Percentiles rank a stretch among this genome's conserved stretches.
These are phyloP conservation scores for Parsonsia alboflavescens DNA, from an alignment of 257 asterid genomes.

Conservation along the genomic window DNA sequence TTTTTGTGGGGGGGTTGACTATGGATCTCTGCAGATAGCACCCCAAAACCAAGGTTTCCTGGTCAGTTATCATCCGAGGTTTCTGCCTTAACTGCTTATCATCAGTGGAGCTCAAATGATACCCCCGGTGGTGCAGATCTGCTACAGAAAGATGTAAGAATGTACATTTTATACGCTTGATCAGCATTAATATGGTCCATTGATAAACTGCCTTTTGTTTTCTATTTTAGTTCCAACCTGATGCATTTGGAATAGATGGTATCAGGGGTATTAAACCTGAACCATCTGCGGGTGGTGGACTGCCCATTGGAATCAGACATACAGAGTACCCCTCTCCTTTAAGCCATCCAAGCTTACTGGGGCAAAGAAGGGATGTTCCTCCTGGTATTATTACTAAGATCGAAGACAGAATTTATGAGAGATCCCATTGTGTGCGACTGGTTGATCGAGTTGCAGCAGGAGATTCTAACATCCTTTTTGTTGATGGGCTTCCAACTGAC, in stretches of 20 bases:
- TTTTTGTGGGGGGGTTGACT: neutral
- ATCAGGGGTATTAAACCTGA: conserved; percentile 32
- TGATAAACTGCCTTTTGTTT: conserved; percentile 2
- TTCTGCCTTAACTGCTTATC: conserved; percentile 33
- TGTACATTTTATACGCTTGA: conserved; percentile 10
- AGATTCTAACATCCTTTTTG: conserved; percentile 61
- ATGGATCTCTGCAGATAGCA: conserved; percentile 27
- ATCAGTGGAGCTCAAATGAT: conserved; percentile 38
- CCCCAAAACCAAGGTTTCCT: conserved; percentile 36
- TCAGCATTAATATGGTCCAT: conserved; percentile 7
- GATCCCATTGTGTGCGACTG: conserved; percentile 43
- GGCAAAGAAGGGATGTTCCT: conserved; percentile 37
- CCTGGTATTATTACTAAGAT: conserved; percentile 30
- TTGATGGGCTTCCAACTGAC: conserved; percentile 78
- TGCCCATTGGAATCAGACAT: conserved; percentile 36
- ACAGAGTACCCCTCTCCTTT: conserved; percentile 43
- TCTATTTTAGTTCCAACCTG: conserved; percentile 37
- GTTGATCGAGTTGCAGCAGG: conserved; percentile 31
- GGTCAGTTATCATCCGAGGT: conserved; percentile 53
- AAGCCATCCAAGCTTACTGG: conserved; percentile 42
- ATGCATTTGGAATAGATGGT: conserved; percentile 38
- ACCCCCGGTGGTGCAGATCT: conserved; percentile 32
- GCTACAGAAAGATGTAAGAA: conserved; percentile 47
- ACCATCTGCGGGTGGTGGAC: conserved; percentile 34
- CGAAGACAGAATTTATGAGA: conserved; percentile 39